Percentiles rank a stretch among this genome's conserved stretches.
Conservation (phyloP, 2,329 filamentous ascomycete species). For the Alternaria sp. region DNA sequence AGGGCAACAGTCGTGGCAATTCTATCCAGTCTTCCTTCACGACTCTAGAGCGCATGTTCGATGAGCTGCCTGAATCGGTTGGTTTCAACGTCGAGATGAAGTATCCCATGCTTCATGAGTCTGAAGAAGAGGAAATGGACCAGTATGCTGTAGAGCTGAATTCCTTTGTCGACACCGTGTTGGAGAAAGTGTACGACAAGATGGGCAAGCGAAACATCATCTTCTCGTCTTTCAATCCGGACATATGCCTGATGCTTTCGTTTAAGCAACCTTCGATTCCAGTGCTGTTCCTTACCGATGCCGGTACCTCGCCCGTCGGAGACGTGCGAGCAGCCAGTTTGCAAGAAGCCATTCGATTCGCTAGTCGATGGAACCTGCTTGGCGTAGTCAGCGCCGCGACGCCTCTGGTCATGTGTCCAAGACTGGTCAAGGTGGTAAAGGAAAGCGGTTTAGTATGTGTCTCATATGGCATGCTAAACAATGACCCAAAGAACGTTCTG, state of each 20-base stretch:
- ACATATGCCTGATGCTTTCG: slow-evolving; percentile 90
- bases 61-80: slow-evolving; percentile 78
- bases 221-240: slow-evolving; percentile 96
- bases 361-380: slow-evolving; percentile 90
- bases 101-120: slow-evolving; percentile 97
- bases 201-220: slow-evolving; percentile 87
- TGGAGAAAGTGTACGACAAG: slow-evolving; percentile 88
- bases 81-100: slow-evolving; percentile 99
- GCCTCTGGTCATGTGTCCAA: slow-evolving; percentile 86
- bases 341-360: slow-evolving; percentile 95
- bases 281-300: slow-evolving; percentile 92
- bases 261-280: slow-evolving; percentile 98
- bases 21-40: slow-evolving; percentile 97
- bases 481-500: slow-evolving; percentile 84
- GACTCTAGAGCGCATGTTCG: slow-evolving; percentile 92
- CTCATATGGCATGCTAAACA: slow-evolving; percentile 91
- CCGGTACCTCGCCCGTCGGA: slow-evolving; percentile 79
- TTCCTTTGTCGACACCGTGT: slow-evolving; percentile 92
- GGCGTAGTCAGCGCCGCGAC: slow-evolving; percentile 91
- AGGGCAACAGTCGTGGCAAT: slow-evolving; percentile 90
- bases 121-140: slow-evolving; percentile 95
- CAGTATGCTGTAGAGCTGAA: slow-evolving; percentile 95
- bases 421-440: slow-evolving; percentile 91
- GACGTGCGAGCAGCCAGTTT: slow-evolving; percentile 90
- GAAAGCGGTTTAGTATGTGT: slow-evolving; percentile 93